Evolutionary conservation across 1,139 yeast species (phyloP).

Genomic region (Lipomyces yarrowii): DNA sequence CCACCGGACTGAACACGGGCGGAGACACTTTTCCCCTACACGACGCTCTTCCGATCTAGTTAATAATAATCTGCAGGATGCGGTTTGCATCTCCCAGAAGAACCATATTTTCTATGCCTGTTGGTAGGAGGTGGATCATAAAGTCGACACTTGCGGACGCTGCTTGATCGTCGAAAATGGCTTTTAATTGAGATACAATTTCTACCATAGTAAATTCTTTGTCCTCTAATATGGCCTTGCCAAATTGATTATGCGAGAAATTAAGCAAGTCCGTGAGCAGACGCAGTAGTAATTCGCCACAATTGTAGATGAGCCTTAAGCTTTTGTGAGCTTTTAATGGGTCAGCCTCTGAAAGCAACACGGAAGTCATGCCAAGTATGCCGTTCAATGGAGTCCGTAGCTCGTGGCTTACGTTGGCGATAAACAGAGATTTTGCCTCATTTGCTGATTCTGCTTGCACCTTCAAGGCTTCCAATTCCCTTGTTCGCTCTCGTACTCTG

Average conservation of each 20-base stretch:
- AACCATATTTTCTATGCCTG: slow-evolving; percentile 48
- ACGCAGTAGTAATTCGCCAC: slow-evolving; percentile 85
- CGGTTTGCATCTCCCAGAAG: slow-evolving; percentile 84
- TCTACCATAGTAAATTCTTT: slow-evolving; percentile 72
- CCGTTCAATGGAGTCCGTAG: slow-evolving; percentile 94
- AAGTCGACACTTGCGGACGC: slow-evolving; percentile 49
- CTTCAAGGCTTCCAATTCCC: slow-evolving; percentile 81
- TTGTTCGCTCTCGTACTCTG: slow-evolving; percentile 84
- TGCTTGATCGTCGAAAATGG: slow-evolving; percentile 86
- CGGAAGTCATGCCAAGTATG: slow-evolving; percentile 92
- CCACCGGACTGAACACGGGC: too few species aligned
- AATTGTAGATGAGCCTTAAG: slow-evolving; percentile 75
- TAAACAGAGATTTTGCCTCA: slow-evolving; percentile 91
- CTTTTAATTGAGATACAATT: slow-evolving; percentile 79
- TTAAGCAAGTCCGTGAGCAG: slow-evolving; percentile 86
- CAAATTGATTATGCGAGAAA: slow-evolving; percentile 86
- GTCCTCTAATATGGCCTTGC: slow-evolving; percentile 80
- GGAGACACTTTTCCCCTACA: too few species aligned
- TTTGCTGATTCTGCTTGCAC: slow-evolving; percentile 91
- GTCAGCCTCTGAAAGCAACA: slow-evolving; percentile 84
- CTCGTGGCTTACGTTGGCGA: slow-evolving; percentile 95
- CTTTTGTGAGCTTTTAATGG: slow-evolving; percentile 64
- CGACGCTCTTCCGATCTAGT: too few species aligned
- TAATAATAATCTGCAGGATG: slow-evolving; percentile 84
- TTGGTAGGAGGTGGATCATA: slow-evolving; percentile 49